phyloP scores from a whole-genome alignment of 768 basidiomycete species.

The Artomyces pyxidatus region DNA sequence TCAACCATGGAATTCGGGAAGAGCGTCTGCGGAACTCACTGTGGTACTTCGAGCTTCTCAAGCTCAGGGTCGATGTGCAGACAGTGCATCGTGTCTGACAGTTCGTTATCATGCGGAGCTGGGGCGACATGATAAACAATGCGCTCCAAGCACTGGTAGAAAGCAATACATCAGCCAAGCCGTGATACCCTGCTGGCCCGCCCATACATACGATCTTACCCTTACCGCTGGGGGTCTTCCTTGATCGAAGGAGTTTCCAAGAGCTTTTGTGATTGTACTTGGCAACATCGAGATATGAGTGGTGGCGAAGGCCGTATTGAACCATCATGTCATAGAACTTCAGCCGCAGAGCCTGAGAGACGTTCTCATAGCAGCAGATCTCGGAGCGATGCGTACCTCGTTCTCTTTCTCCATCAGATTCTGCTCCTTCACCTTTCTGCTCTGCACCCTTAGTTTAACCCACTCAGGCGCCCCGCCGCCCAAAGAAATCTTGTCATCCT shows the following conservation, averaged over 20 bases:
- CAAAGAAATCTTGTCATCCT: conserved; percentile 41
- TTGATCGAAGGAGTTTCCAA: conserved; percentile 97
- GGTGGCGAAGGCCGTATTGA: conserved; percentile 79
- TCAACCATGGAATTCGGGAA: conserved; percentile 1
- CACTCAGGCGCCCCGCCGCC: conserved; percentile 82
- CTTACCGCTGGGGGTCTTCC: conserved; percentile 64
- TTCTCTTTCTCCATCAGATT: conserved; percentile 86
- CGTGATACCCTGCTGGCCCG: background rate
- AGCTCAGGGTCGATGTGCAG: conserved; percentile 74
- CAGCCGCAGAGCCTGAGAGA: conserved; percentile 81
- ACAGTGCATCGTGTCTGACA: conserved; percentile 93
- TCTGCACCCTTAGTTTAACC: conserved; percentile 86
- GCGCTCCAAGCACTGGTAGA: conserved; percentile 80
- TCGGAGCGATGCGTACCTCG: conserved; percentile 45
- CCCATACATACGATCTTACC: conserved; percentile 49
- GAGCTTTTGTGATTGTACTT: conserved; percentile 93
- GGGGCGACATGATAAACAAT: conserved; percentile 93
- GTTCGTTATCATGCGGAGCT: conserved; percentile 92
- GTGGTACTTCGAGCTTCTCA: conserved; percentile 73
- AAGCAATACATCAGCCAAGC: too few relatives aligned
- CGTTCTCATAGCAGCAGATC: background rate
- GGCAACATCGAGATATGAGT: conserved; percentile 85
- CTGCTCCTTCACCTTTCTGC: conserved; percentile 87
- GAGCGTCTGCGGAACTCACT: conserved; percentile 51
- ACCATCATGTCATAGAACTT: conserved; percentile 97